phyloP scores from a whole-genome alignment of 2,329 filamentous ascomycete genomes.

The Fusarium nisikadoi region DNA sequence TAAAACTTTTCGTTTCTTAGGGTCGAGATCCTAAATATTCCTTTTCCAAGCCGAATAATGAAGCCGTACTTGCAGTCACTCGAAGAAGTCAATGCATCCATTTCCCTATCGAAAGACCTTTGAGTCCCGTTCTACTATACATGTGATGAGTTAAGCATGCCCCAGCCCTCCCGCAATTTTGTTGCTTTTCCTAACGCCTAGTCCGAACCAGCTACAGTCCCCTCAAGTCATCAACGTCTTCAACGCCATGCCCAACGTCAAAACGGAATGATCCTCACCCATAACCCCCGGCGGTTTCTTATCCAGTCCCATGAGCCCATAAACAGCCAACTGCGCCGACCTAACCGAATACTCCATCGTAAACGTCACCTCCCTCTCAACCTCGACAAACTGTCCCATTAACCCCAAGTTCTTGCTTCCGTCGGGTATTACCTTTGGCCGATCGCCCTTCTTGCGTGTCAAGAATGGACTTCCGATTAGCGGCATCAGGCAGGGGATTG shows the following conservation, averaged over 20 bases:
- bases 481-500: conserved; percentile 40
- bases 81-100: background rate
- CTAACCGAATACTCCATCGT: conserved; percentile 45
- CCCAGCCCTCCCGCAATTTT: background rate
- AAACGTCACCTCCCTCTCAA: conserved; percentile 44
- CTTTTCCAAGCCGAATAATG: background rate
- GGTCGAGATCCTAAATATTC: rapidly evolving
- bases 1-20: rapidly evolving
- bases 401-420: conserved; percentile 42
- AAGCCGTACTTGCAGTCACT: background rate
- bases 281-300: conserved; percentile 34
- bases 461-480: conserved; percentile 43
- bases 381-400: conserved; percentile 45
- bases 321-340: conserved; percentile 43
- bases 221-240: conserved; percentile 43
- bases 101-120: background rate
- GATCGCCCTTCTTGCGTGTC: conserved; percentile 40
- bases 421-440: conserved; percentile 38
- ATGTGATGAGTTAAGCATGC: background rate
- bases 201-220: background rate
- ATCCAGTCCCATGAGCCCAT: conserved; percentile 40
- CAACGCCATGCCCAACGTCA: conserved; percentile 41
- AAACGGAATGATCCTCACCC: conserved; percentile 40
- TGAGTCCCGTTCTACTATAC: background rate
- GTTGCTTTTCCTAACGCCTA: conserved; percentile 17